Evolutionary conservation across 441 rosid genomes (phyloP).

Genomic region (Hura crepitans): DNA sequence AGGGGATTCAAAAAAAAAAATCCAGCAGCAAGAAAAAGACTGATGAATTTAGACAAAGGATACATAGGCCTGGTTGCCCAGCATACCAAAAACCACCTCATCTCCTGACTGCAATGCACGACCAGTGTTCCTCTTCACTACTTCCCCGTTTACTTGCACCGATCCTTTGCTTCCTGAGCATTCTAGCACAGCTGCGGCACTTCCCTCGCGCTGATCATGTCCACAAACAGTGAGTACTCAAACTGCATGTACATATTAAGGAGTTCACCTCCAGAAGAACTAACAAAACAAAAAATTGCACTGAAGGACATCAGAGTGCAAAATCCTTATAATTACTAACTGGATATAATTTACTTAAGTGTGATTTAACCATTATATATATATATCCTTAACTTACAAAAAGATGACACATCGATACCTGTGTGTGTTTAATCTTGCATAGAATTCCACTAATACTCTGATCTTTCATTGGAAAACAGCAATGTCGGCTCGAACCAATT

Average conservation of each 20-base stretch:
- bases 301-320: background rate
- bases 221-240: constrained; percentile 69
- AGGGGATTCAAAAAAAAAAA: constrained; percentile 1
- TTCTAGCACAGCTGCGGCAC: constrained; percentile 65
- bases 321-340: constrained; percentile 1
- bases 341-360: background rate
- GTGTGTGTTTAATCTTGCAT: constrained; percentile 63
- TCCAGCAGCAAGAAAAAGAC: background rate
- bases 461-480: constrained; percentile 53
- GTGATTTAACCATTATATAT: background rate
- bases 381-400: constrained; percentile 6
- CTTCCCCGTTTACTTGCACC: constrained; percentile 70
- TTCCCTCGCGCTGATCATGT: constrained; percentile 80
- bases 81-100: constrained; percentile 60
- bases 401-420: constrained; percentile 54
- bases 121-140: constrained; percentile 44
- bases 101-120: constrained; percentile 69
- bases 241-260: constrained; percentile 57
- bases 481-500: constrained; percentile 55
- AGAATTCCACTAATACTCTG: constrained; percentile 37
- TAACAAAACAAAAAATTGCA: constrained; percentile 21
- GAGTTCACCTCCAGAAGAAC: constrained; percentile 51
- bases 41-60: constrained; percentile 38
- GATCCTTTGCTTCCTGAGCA: constrained; percentile 69
- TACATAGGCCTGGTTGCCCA: constrained; percentile 82